These are phyloP conservation scores for Thalassiosira profunda DNA, from an alignment of 108 stramenopile species.

Conservation along the genomic window DNA sequence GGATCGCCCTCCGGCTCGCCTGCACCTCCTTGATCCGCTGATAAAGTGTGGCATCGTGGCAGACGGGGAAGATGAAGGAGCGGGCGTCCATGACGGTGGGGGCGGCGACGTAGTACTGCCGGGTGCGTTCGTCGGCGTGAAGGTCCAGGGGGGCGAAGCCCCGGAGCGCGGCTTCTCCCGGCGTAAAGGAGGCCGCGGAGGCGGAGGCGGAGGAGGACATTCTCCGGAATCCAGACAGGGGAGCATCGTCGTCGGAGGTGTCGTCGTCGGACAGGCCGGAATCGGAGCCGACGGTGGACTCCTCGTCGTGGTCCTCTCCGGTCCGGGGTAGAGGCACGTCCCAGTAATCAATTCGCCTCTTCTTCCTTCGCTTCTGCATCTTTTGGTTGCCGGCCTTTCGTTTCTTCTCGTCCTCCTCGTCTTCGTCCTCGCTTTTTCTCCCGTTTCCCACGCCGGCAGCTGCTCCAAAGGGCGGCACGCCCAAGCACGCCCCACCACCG, in stretches of 20 bases:
- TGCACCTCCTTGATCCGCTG: constrained; percentile 74
- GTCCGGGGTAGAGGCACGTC: constrained; percentile 77
- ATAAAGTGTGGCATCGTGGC: constrained; percentile 81
- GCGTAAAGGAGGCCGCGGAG: background rate
- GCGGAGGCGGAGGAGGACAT: background rate
- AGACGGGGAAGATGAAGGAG: constrained; percentile 86
- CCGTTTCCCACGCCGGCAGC: background rate
- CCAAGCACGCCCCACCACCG: constrained; percentile 33
- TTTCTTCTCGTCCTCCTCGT: constrained; percentile 15
- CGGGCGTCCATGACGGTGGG: constrained; percentile 67
- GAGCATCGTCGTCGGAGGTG: constrained; percentile 12
- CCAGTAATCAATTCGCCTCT: constrained; percentile 66
- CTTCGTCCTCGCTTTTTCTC: no score
- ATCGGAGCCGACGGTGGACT: background rate
- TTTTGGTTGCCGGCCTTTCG: constrained; percentile 14
- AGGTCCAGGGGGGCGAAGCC: constrained; percentile 76
- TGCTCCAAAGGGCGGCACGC: constrained; percentile 26
- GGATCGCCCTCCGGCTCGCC: constrained; percentile 58
- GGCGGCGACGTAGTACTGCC: constrained; percentile 57
- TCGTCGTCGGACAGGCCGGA: constrained; percentile 14
- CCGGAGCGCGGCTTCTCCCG: constrained; percentile 46
- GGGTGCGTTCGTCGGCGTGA: constrained; percentile 53
- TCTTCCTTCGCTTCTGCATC: constrained; percentile 18
- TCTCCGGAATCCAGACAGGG: no score
- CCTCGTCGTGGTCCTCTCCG: constrained; percentile 2